These are phyloP conservation scores for Pichia membranifaciens DNA, from an alignment of 805 yeast genomes.

Conservation along the genomic window DNA sequence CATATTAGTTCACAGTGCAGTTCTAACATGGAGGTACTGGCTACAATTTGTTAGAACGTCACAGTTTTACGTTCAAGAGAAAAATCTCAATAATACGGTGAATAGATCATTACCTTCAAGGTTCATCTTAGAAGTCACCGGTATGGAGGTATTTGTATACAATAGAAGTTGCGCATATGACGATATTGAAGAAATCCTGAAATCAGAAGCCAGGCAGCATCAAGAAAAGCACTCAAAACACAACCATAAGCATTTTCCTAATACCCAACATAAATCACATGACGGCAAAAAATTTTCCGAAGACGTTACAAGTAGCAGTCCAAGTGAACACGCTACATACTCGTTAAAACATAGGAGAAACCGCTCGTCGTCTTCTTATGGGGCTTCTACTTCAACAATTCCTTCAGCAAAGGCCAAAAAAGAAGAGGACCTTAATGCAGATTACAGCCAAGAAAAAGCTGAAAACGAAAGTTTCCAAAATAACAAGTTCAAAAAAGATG, in stretches of 20 bases:
- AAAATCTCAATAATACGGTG: slow-evolving; percentile 21
- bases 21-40: slow-evolving; percentile 92
- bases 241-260: neutral
- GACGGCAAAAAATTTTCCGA: slow-evolving; percentile 1
- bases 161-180: slow-evolving; percentile 79
- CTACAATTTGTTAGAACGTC: slow-evolving; percentile 41
- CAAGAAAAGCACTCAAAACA: neutral
- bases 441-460: neutral
- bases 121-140: slow-evolving; percentile 55
- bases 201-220: slow-evolving; percentile 5
- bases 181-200: slow-evolving; percentile 11
- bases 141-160: slow-evolving; percentile 77
- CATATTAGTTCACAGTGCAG: slow-evolving; percentile 61
- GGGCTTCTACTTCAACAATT: neutral
- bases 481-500: neutral
- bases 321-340: neutral
- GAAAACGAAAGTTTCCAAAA: neutral
- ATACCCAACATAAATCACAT: neutral
- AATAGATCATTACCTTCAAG: slow-evolving; percentile 52
- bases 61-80: slow-evolving; percentile 25
- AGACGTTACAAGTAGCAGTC: neutral
- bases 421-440: neutral
- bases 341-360: neutral
- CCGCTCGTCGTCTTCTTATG: slow-evolving; percentile 9
- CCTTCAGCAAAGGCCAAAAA: neutral